Base-by-base conservation (phyloP, 768 basidiomycete species). In the Polyporus arcularius region DNA sequence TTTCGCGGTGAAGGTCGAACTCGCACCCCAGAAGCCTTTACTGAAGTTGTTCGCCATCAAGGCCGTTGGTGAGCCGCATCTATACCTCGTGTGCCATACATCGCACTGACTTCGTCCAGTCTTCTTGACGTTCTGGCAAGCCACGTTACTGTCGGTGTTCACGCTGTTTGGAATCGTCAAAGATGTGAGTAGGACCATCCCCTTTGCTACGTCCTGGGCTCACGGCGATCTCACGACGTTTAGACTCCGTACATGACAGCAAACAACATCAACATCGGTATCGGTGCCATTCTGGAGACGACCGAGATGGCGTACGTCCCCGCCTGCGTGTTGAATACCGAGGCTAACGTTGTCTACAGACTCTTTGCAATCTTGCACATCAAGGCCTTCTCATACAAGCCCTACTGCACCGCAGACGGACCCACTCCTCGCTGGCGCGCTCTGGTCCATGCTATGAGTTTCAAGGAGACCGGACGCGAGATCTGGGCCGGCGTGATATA, bases 51-150 rank as follows among this genome's bases (percentile, higher is more conserved):
- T 91, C 65, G 79, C 88, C 10, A 76, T 91, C 65, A 93, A 92
- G 70, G 85, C 87, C 55, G 87, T 89, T 48, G 86, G 87, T 86
- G 39, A 57, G 83, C 70, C 3, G 6, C 4, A 60, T 53, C 28
- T 31, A 18, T n/a, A 40, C 11, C 3, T 11, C 35, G 35, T 6
- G 45, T 26, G 16, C 42, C 49, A 40, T 31, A 66, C 28, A 61
- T 18, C 28, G 7, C 57, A 1, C 2, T 46, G 55, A 18, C 38
- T 49, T 42, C 31, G 16, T 46, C 15, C 55, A 71, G 87, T 90
- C 0, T 89, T 90, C 68, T 74, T 90, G 16, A 89, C 87, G 7
- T 91, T 91, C 70, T 92, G 89, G 89, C 89, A 91, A 71, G 81
- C 85, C 15, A 84, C 81, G 0, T 75, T 84, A 38, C 77, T 92